Evolutionary conservation across 164 flowering plant species (phyloP).

Genomic region (Nymphaea colorata): DNA sequence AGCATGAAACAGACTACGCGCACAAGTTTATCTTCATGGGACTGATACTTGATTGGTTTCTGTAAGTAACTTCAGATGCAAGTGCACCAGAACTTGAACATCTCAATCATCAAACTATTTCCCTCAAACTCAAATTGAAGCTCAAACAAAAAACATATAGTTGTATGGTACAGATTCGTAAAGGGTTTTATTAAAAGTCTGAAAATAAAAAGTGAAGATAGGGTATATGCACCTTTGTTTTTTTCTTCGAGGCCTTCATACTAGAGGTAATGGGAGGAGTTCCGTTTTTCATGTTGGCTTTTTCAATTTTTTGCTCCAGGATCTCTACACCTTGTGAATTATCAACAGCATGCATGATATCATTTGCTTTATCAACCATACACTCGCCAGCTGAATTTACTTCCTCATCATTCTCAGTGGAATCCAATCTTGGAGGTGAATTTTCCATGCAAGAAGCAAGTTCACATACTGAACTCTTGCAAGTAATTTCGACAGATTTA

Average conservation of each 20-base stretch:
- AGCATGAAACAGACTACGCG: no score
- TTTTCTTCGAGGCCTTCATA: constrained; percentile 32
- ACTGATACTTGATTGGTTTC: background rate
- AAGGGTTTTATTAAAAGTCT: background rate
- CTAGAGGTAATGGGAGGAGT: constrained; percentile 17
- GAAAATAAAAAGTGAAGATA: background rate
- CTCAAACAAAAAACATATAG: background rate
- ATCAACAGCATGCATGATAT: constrained; percentile 1
- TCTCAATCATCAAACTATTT: background rate
- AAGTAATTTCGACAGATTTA: constrained; percentile 82
- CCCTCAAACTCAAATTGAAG: no score
- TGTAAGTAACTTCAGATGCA: background rate
- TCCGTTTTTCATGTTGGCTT: constrained; percentile 16
- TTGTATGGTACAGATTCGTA: background rate
- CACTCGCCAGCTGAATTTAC: constrained; percentile 24
- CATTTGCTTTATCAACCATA: constrained; percentile 12
- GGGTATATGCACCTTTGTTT: constrained; percentile 25
- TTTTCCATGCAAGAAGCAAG: constrained; percentile 7
- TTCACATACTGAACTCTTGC: constrained; percentile 20
- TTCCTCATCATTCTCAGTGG: constrained; percentile 34
- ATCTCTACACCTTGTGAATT: constrained; percentile 12
- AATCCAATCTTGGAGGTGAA: constrained; percentile 9
- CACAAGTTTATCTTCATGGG: background rate
- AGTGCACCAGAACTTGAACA: background rate
- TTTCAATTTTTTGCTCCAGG: constrained; percentile 6